Conservation (phyloP, 1,284 basidiomycete genomes). For the Phellopilus nigrolimitatus region DNA sequence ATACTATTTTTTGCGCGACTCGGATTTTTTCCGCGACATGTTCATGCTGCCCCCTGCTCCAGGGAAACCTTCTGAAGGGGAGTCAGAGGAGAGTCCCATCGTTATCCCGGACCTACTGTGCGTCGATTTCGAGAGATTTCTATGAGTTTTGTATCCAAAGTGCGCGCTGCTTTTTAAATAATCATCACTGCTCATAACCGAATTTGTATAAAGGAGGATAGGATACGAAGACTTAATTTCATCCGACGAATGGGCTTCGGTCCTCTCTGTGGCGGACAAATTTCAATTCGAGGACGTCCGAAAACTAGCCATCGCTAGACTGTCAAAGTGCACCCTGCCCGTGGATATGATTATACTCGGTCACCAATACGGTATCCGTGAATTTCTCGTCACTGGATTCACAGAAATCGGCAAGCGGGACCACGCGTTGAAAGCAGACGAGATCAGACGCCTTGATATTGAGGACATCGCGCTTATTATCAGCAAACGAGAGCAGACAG, state of each 20-base stretch:
- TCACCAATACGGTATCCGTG: constrained; percentile 15
- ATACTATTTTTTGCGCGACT: constrained; percentile 24
- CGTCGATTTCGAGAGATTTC: constrained; percentile 16
- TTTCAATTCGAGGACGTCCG: constrained; percentile 22
- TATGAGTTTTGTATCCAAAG: constrained; percentile 16
- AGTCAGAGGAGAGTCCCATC: constrained; percentile 8
- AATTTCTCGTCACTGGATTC: constrained; percentile 16
- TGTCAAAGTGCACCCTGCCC: constrained; percentile 13
- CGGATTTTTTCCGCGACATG: constrained; percentile 21
- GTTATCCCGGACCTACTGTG: background rate
- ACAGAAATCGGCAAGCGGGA: background rate
- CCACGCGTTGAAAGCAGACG: background rate
- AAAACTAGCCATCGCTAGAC: constrained; percentile 17
- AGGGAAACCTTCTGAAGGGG: background rate
- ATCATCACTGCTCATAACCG: too few relatives aligned
- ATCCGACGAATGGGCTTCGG: constrained; percentile 21
- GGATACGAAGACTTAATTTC: constrained; percentile 11
- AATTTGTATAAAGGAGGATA: constrained; percentile 19
- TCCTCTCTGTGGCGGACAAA: constrained; percentile 21
- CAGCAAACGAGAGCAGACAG: background rate
- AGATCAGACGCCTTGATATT: background rate
- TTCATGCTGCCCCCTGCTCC: constrained; percentile 17
- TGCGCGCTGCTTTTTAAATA: constrained; percentile 9
- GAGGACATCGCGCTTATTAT: background rate
- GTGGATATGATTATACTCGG: constrained; percentile 23